These are phyloP conservation scores for Neoboletus magnificus DNA, from an alignment of 768 basidiomycete genomes.

Conservation along the genomic window DNA sequence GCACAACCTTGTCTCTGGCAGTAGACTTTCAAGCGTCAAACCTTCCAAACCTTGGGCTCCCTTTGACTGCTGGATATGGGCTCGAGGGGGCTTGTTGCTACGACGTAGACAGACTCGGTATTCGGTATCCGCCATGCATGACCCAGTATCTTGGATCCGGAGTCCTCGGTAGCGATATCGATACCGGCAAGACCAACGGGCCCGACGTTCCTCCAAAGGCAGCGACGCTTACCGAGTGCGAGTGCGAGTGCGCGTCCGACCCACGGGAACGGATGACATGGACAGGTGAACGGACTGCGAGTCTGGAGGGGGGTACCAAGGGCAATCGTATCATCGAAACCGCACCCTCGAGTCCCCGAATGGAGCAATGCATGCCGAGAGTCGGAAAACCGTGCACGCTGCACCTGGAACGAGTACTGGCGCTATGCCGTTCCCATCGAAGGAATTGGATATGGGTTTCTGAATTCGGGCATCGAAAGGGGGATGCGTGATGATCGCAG, in stretches of 20 bases:
- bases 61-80: background rate
- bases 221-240: background rate
- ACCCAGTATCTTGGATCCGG: background rate
- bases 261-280: background rate
- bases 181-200: background rate
- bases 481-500: constrained; percentile 11
- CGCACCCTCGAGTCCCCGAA: background rate
- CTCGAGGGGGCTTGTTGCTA: no score
- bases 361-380: background rate
- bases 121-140: background rate
- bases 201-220: background rate
- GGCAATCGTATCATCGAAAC: background rate
- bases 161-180: background rate
- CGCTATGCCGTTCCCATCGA: background rate
- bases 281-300: background rate
- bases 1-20: background rate
- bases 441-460: background rate
- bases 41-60: background rate
- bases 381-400: background rate
- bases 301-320: background rate
- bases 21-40: background rate
- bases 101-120: background rate
- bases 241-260: no score
- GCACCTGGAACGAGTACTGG: background rate
- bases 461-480: background rate